A percentile compares a stretch with the other conserved stretches of the same genome.
These are phyloP conservation scores for Filobasidium uniguttulatum DNA, from an alignment of 1,284 basidiomycete species.

Conservation along the genomic window DNA sequence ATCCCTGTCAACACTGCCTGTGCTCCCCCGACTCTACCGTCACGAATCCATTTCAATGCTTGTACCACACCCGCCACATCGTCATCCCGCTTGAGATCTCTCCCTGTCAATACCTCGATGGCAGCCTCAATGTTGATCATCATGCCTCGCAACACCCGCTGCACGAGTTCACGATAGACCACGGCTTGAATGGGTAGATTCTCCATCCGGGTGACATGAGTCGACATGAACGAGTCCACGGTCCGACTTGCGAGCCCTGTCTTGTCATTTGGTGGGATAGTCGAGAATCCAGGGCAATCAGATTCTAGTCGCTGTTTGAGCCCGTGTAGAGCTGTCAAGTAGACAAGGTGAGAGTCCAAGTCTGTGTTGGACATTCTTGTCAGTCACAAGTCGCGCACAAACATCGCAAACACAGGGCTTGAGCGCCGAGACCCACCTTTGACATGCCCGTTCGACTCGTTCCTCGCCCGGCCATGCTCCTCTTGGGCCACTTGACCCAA, in stretches of 20 bases:
- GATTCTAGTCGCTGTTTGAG: not conserved
- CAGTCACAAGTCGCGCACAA: no score
- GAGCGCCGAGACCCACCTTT: no score
- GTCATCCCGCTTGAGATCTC: not conserved
- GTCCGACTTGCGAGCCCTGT: not conserved
- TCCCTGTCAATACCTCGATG: not conserved
- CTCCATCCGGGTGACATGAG: not conserved
- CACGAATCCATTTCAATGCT: not conserved
- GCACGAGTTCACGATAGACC: not conserved
- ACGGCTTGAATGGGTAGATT: not conserved
- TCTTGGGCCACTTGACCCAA: not conserved
- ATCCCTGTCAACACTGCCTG: not conserved
- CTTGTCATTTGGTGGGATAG: not conserved
- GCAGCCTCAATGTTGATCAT: not conserved
- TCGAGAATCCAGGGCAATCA: not conserved
- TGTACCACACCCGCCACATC: not conserved
- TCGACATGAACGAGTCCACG: not conserved
- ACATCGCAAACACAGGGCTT: no score
- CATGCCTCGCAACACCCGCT: not conserved
- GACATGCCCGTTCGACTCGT: no score
- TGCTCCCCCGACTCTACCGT: not conserved
- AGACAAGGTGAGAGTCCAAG: no score
- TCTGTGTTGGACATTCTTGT: no score
- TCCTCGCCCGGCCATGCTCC: not conserved
- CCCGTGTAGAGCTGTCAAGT: not conserved